phyloP scores from a whole-genome alignment of 768 basidiomycete species.

The Mycena latifolia region DNA sequence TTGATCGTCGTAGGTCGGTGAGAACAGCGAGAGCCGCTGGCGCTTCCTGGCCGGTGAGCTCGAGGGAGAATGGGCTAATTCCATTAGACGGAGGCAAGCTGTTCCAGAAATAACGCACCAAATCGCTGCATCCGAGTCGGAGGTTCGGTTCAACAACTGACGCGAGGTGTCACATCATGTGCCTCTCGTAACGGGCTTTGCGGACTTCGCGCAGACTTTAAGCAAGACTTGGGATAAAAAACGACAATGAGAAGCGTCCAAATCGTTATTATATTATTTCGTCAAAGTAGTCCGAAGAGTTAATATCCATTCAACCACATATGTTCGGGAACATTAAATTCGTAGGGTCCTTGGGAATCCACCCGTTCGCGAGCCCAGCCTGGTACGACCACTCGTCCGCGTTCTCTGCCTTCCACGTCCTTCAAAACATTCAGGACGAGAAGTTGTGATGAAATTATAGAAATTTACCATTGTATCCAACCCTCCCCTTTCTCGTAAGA shows the following conservation, averaged over 20 bases:
- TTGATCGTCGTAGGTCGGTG: slow-evolving; percentile 73
- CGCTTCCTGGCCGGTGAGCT: slow-evolving; percentile 67
- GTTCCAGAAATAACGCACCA: slow-evolving; percentile 12
- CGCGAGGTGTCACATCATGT: slow-evolving; percentile 16
- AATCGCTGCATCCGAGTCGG: slow-evolving; percentile 6
- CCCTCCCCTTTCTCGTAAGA: slow-evolving; percentile 78
- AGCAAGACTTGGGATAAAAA: too few relatives aligned
- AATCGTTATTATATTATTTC: too few relatives aligned
- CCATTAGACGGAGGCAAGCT: slow-evolving; percentile 5
- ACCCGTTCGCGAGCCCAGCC: slow-evolving; percentile 82
- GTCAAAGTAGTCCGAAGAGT: too few relatives aligned
- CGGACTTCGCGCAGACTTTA: too few relatives aligned
- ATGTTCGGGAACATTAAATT: slow-evolving; percentile 68
- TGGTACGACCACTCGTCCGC: slow-evolving; percentile 94
- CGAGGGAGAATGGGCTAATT: slow-evolving; percentile 43
- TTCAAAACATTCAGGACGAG: not conserved
- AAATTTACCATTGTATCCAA: slow-evolving; percentile 72
- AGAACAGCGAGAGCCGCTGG: slow-evolving; percentile 64
- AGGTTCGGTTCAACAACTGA: not conserved
- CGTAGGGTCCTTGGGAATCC: slow-evolving; percentile 80
- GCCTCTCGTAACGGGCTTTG: not conserved
- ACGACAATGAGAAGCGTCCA: too few relatives aligned
- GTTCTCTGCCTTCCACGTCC: slow-evolving; percentile 86
- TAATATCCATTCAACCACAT: slow-evolving; percentile 67
- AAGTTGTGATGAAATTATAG: too few relatives aligned